A percentile compares a stretch with the other conserved stretches of the same genome.
These are phyloP conservation scores for Termitomyces sp. DNA, from an alignment of 768 basidiomycete genomes.

Conservation along the genomic window DNA sequence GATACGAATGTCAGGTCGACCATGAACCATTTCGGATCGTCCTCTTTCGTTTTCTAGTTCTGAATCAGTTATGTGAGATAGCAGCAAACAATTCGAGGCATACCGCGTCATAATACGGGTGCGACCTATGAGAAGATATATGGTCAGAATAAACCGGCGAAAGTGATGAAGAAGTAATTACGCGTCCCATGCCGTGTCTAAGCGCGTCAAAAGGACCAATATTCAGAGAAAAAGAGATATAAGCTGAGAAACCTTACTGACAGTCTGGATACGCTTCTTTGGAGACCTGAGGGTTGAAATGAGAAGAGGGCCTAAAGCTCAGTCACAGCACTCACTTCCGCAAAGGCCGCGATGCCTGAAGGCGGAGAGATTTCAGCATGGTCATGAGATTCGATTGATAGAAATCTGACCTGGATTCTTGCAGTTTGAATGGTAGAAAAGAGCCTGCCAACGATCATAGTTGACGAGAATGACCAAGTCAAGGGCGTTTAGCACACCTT, in stretches of 20 bases:
- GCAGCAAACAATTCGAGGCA: slow-evolving; percentile 16
- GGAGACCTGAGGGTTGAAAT: slow-evolving; percentile 47
- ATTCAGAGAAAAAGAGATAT: not conserved
- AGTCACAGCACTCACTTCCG: slow-evolving; percentile 48
- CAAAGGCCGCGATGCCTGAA: slow-evolving; percentile 73
- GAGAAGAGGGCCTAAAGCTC: slow-evolving; percentile 4
- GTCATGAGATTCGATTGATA: not conserved
- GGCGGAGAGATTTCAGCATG: not conserved
- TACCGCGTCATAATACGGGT: slow-evolving; percentile 82
- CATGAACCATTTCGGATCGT: slow-evolving; percentile 91
- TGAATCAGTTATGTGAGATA: not conserved
- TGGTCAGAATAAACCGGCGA: slow-evolving; percentile 5
- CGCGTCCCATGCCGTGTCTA: slow-evolving; percentile 92
- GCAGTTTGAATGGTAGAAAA: slow-evolving; percentile 89
- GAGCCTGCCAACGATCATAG: slow-evolving; percentile 41
- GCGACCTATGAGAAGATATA: slow-evolving; percentile 31
- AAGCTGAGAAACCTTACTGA: slow-evolving; percentile 34
- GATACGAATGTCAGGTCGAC: slow-evolving; percentile 70
- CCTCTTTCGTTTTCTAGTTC: slow-evolving; percentile 69
- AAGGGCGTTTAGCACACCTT: slow-evolving; percentile 41
- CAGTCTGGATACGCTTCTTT: slow-evolving; percentile 90
- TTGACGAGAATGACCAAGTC: not conserved
- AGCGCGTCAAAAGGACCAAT: slow-evolving; percentile 1
- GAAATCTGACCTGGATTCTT: slow-evolving; percentile 61
- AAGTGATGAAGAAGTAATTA: slow-evolving; percentile 31